These are phyloP conservation scores for Rhizopogon sp. DNA, from an alignment of 768 basidiomycete species.

Conservation along the genomic window DNA sequence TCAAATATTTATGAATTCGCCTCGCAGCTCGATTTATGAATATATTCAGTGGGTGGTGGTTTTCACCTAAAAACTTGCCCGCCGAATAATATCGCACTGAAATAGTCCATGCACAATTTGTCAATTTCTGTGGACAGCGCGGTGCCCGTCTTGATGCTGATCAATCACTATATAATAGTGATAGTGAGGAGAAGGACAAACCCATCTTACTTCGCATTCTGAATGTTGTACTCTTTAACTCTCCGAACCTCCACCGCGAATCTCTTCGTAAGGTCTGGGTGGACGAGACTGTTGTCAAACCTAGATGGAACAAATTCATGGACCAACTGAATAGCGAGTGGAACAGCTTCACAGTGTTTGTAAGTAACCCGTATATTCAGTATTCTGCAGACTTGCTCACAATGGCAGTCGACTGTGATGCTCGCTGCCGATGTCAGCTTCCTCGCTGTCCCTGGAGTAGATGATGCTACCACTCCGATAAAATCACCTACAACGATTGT, in stretches of 20 bases:
- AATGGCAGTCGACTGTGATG: slow-evolving; percentile 40
- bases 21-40: slow-evolving; percentile 3
- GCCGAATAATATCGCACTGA: background rate
- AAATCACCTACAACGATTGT: slow-evolving; percentile 24
- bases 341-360: slow-evolving; percentile 44
- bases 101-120: slow-evolving; percentile 23
- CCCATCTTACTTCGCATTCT: background rate
- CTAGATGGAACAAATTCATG: slow-evolving; percentile 37
- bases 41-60: slow-evolving; percentile 2
- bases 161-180: slow-evolving; percentile 17
- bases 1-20: background rate
- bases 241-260: slow-evolving; percentile 40
- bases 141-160: slow-evolving; percentile 28
- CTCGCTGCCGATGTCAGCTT: slow-evolving; percentile 51
- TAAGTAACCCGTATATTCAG: slow-evolving; percentile 17
- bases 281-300: slow-evolving; percentile 35
- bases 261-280: slow-evolving; percentile 39
- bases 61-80: background rate
- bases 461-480: background rate
- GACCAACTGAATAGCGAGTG: slow-evolving; percentile 38
- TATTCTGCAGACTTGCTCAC: background rate
- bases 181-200: background rate
- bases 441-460: slow-evolving; percentile 43
- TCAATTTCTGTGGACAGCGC: slow-evolving; percentile 33
- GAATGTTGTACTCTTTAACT: slow-evolving; percentile 34